Percentiles rank a stretch among this genome's conserved stretches.
Evolutionary conservation across 305 asterid species (phyloP).

Genomic region (Fraxinus sp.): DNA sequence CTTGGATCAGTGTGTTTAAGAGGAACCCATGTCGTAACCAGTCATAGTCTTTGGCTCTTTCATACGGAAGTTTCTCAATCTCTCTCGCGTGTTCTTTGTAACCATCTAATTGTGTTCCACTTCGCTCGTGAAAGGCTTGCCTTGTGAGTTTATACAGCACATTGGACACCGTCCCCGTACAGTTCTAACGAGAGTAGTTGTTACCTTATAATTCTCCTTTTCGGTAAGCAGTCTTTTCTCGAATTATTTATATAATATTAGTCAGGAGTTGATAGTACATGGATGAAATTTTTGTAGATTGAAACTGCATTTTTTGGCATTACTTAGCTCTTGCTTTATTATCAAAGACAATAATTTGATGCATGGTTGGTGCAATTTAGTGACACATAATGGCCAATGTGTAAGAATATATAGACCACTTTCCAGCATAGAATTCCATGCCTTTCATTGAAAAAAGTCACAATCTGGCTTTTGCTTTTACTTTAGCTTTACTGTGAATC

Average conservation of each 20-base stretch:
- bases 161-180: not conserved
- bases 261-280: not conserved
- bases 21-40: not conserved
- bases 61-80: not conserved
- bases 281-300: not conserved
- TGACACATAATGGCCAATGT: slow-evolving; percentile 19
- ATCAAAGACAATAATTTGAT: not conserved
- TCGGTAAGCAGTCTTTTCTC: not conserved
- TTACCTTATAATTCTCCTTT: not conserved
- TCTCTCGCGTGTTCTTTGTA: not conserved
- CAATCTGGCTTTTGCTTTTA: slow-evolving; percentile 38
- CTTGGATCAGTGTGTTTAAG: not conserved
- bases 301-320: slow-evolving; percentile 8
- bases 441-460: slow-evolving; percentile 26
- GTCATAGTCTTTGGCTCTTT: not conserved
- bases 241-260: not conserved
- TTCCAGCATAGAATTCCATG: slow-evolving; percentile 39
- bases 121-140: not conserved
- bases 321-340: slow-evolving; percentile 5
- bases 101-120: not conserved
- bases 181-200: not conserved
- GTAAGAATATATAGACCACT: slow-evolving; percentile 18
- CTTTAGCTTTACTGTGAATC: slow-evolving; percentile 28
- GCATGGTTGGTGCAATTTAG: slow-evolving; percentile 13
- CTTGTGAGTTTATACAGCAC: not conserved